Base-by-base conservation (phyloP, 495 filamentous ascomycete species). In the Trichocladium antarcticum region DNA sequence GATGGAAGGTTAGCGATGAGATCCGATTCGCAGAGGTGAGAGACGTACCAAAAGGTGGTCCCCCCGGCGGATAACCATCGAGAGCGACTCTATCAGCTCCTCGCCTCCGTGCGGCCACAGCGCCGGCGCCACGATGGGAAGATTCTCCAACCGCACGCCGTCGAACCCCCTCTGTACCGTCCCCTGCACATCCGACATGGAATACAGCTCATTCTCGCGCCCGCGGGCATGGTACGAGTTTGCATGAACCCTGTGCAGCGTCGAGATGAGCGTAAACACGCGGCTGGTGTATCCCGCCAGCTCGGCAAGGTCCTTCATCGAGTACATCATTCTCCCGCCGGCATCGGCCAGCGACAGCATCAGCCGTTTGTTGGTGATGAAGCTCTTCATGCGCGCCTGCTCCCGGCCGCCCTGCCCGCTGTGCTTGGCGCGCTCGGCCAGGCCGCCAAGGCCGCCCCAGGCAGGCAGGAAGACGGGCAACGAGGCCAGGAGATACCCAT, bases 301-400 rank as follows among this genome's bases (percentile, higher is more conserved):
- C 65, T 97, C 93, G 8, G 89, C 88, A 27, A 99, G 83, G 57
- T 99, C 93, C 69, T 99, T 99, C 69, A 99, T 89, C 54, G 83
- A 87, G 70, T 97, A 97, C 93, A 99, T 99, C 83, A 99, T 92
- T 31, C 93, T 77, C 17, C 89, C 89, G 45, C 93, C 93, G 8
- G 93, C 93, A 64, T 99, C 93, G 5, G 93, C 93, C 14, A 97
- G 76, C 16, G 92, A 96, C 22, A 99, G 78, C 93, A 99, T 97
- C 46, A 99, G 78, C 1, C 93, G 84, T 65, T 97, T 96, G 67
- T 99, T 99, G 14, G 92, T 96, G 68, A 99, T 94, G 67, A 99
- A 99, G n/a, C 90, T 83, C 69, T 90, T 89, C 90, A 96, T 97
- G 27, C 93, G 84, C 48, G 77, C 75, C 29, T 82, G 78, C 62